Evolutionary conservation across 1,284 basidiomycete genomes (phyloP).

Genomic region (Neotropicomus parvogracilis): DNA sequence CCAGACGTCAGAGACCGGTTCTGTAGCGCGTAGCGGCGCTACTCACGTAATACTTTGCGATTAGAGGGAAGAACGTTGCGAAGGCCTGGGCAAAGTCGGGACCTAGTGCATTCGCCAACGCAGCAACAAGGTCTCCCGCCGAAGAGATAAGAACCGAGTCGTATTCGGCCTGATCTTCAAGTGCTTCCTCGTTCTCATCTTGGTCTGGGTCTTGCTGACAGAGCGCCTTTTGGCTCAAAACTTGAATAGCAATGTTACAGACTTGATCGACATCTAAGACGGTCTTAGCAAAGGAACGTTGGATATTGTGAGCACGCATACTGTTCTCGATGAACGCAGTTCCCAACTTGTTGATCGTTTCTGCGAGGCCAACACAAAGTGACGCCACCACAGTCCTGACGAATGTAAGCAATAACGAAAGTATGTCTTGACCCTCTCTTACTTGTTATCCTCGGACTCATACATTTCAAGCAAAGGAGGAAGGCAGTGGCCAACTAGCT

Average conservation of each 20-base stretch:
- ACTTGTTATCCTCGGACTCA: constrained; percentile 97
- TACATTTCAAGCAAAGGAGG: constrained; percentile 85
- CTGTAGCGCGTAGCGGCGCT: neutral
- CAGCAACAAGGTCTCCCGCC: constrained; percentile 91
- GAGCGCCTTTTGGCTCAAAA: constrained; percentile 89
- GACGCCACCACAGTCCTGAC: constrained; percentile 81
- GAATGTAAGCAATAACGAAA: constrained; percentile 13
- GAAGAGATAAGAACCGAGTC: constrained; percentile 94
- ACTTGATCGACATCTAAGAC: constrained; percentile 72
- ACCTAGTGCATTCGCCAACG: constrained; percentile 84
- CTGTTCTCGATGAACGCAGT: constrained; percentile 77
- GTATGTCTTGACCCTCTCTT: constrained; percentile 39
- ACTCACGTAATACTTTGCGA: constrained; percentile 90
- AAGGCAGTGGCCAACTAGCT: constrained; percentile 78
- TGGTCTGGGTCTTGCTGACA: constrained; percentile 97
- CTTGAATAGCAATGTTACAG: constrained; percentile 74
- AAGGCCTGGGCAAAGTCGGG: constrained; percentile 86
- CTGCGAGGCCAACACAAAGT: constrained; percentile 83
- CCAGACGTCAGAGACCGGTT: constrained; percentile 12
- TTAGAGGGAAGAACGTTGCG: constrained; percentile 81
- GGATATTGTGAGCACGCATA: constrained; percentile 36
- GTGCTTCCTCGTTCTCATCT: constrained; percentile 79
- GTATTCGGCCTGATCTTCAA: constrained; percentile 90
- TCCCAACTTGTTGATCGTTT: constrained; percentile 89
- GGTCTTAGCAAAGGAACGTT: constrained; percentile 8